Percentiles rank a stretch among this genome's conserved stretches.
These are phyloP conservation scores for Entomortierella beljakovae DNA, from an alignment of 192 early-diverging fungal genomes.

Conservation along the genomic window DNA sequence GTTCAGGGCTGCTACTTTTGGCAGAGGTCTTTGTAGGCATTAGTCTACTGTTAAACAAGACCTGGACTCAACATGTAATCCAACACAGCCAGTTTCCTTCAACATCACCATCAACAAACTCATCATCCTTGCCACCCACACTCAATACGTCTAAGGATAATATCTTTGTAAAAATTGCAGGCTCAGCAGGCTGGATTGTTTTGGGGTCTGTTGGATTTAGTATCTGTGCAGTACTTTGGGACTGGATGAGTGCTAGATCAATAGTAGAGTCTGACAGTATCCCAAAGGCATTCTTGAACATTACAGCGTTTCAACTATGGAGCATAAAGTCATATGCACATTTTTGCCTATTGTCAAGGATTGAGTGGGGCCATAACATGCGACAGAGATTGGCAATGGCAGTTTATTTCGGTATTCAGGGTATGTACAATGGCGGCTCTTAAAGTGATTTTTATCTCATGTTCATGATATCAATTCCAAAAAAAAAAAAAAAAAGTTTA, in stretches of 20 bases:
- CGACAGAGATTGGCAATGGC: slow-evolving; percentile 23
- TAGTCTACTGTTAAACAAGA: slow-evolving; percentile 16
- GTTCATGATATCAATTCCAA: not conserved
- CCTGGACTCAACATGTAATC: slow-evolving; percentile 17
- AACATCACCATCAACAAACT: slow-evolving; percentile 3
- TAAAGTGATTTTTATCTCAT: not conserved
- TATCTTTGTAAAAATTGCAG: slow-evolving; percentile 2
- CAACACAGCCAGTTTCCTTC: not conserved
- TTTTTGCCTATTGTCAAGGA: slow-evolving; percentile 31
- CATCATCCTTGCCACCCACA: not conserved
- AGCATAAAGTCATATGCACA: slow-evolving; percentile 43
- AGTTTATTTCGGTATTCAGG: slow-evolving; percentile 48
- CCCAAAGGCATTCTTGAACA: slow-evolving; percentile 25
- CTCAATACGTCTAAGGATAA: not conserved
- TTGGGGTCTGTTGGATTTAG: slow-evolving; percentile 25
- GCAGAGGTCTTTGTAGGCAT: slow-evolving; percentile 25
- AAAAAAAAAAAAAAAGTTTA: not conserved
- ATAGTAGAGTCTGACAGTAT: slow-evolving; percentile 45
- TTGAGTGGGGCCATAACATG: slow-evolving; percentile 26
- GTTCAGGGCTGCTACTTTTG: slow-evolving; percentile 11
- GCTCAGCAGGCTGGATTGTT: slow-evolving; percentile 23
- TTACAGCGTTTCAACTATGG: slow-evolving; percentile 35
- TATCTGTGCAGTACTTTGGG: slow-evolving; percentile 27
- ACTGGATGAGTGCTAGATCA: slow-evolving; percentile 26
- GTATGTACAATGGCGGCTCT: slow-evolving; percentile 4